Conservation (phyloP, 441 rosid species). For the Corymbia calophylla region DNA sequence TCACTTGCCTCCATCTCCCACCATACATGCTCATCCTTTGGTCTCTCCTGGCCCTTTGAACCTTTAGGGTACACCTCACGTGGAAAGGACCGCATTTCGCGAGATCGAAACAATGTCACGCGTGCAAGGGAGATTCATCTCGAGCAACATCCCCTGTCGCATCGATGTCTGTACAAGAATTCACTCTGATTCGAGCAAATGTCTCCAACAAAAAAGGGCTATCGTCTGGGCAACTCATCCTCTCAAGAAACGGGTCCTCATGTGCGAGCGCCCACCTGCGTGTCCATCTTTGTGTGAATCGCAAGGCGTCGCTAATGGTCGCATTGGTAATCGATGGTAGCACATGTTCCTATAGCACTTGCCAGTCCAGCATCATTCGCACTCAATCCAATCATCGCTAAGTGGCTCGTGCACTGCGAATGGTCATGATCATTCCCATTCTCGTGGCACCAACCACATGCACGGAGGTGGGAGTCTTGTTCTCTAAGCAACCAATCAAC, state of each 20-base stretch:
- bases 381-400: neutral
- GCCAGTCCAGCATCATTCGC: neutral
- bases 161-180: neutral
- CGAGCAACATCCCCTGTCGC: neutral
- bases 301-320: neutral
- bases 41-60: neutral
- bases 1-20: neutral
- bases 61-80: neutral
- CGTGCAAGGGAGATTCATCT: neutral
- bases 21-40: neutral
- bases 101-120: neutral
- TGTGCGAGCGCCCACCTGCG: neutral
- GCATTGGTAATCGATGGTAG: neutral
- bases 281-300: neutral
- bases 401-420: neutral
- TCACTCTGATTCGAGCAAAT: neutral
- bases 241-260: neutral
- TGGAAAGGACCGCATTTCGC: neutral
- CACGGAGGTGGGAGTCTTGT: neutral
- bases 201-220: neutral
- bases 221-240: neutral
- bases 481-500: neutral
- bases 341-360: neutral
- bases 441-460: neutral
- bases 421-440: neutral